phyloP scores from a whole-genome alignment of 331 rosid species.

The Phaseolus coccineus region DNA sequence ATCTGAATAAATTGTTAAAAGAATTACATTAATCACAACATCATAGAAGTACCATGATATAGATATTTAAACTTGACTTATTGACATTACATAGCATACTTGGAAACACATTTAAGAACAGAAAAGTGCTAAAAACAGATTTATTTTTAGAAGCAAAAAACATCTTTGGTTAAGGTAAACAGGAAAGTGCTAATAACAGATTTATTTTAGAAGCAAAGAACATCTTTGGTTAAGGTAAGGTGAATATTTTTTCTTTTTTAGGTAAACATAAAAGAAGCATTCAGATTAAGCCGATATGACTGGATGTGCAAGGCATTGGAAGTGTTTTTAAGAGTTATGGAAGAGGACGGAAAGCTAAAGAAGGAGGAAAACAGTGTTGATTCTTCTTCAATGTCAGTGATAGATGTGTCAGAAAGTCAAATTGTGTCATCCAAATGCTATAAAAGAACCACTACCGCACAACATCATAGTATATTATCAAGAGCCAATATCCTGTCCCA shows the following conservation, averaged over 20 bases:
- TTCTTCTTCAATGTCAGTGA: conserved; percentile 22
- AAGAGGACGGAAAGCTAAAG: conserved; percentile 42
- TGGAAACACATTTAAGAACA: too few relatives aligned
- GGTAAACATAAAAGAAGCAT: conserved; percentile 71
- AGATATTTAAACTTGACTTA: not conserved
- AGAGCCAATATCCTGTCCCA: conserved; percentile 42
- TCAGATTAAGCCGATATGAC: conserved; percentile 77
- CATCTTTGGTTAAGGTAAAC: too few relatives aligned
- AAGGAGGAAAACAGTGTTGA: conserved; percentile 40
- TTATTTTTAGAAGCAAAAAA: too few relatives aligned
- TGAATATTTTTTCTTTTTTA: conserved; percentile 40
- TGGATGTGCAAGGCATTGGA: conserved; percentile 85
- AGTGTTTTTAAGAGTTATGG: conserved; percentile 64
- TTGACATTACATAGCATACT: not conserved
- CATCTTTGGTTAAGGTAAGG: conserved; percentile 14
- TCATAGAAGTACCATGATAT: not conserved
- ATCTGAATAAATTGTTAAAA: not conserved
- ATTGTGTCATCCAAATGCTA: conserved; percentile 47
- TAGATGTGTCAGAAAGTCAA: conserved; percentile 58
- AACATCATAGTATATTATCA: conserved; percentile 52
- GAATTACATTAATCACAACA: not conserved
- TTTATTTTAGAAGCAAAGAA: not conserved
- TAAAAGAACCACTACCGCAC: conserved; percentile 48
- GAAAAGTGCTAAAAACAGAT: too few relatives aligned
- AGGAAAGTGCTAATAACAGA: too few relatives aligned